Conservation (phyloP, 2,329 filamentous ascomycete genomes). For the Xylaria polymorpha region DNA sequence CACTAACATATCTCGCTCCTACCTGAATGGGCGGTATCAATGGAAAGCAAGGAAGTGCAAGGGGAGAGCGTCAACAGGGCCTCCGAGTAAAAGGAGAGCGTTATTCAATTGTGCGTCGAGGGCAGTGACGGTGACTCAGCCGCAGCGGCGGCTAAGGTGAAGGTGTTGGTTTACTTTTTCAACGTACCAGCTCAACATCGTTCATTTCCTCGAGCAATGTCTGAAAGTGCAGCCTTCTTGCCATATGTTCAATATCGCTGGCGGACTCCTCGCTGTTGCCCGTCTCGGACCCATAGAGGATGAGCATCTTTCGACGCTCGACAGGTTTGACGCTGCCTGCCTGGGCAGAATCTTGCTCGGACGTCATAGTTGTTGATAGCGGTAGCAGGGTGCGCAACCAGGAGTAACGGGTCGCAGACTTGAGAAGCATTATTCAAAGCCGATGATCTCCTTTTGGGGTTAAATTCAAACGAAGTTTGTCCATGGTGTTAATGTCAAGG, state of each 20-base stretch:
- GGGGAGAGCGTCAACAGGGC: not conserved
- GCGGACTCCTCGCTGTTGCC: conserved; percentile 94
- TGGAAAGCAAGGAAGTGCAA: not conserved
- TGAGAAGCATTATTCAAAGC: not conserved
- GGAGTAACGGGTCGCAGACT: not conserved
- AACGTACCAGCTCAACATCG: conserved; percentile 76
- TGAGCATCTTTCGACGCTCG: conserved; percentile 63
- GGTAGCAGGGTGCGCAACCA: conserved; percentile 10
- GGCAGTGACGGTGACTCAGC: not conserved
- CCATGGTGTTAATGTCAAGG: not conserved
- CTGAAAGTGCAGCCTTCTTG: conserved; percentile 81
- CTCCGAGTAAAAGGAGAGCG: not conserved
- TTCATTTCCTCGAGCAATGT: conserved; percentile 83
- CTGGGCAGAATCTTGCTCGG: conserved; percentile 36
- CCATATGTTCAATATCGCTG: conserved; percentile 79
- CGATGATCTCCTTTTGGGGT: not conserved
- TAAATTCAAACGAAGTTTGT: not conserved
- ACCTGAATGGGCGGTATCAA: not conserved
- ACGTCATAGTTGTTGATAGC: conserved; percentile 38
- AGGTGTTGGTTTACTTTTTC: not conserved
- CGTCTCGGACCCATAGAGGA: conserved; percentile 95
- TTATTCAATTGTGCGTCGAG: too few relatives aligned
- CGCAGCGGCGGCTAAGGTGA: not conserved
- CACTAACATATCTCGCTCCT: not conserved
- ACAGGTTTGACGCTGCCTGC: conserved; percentile 46